These are phyloP conservation scores for Usnea hakonensis DNA, from an alignment of 495 filamentous ascomycete species.

Conservation along the genomic window DNA sequence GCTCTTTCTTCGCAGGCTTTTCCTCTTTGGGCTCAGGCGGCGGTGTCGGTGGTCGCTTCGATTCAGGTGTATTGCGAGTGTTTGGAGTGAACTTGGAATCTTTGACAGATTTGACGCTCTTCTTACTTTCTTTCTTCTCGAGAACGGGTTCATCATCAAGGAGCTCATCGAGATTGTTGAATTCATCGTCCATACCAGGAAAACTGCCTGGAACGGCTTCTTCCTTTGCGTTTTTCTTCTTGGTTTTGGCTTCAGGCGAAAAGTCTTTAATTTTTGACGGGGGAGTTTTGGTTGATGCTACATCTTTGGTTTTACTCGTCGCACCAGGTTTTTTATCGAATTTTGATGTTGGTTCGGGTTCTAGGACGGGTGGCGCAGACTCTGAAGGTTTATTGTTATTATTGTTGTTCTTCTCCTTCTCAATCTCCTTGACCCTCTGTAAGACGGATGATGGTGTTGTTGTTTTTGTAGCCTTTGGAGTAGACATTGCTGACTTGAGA, in stretches of 20 bases:
- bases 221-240: constrained; percentile 29
- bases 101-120: constrained; percentile 25
- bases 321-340: constrained; percentile 15
- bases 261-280: constrained; percentile 22
- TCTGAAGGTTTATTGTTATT: constrained; percentile 24
- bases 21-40: constrained; percentile 42
- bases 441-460: constrained; percentile 38
- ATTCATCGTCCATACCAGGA: constrained; percentile 28
- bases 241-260: constrained; percentile 22
- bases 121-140: constrained; percentile 30
- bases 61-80: constrained; percentile 23
- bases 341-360: constrained; percentile 16
- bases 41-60: constrained; percentile 43
- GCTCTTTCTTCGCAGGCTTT: constrained; percentile 51
- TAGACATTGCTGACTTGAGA: constrained; percentile 35
- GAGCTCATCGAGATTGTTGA: constrained; percentile 19
- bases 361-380: constrained; percentile 18
- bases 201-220: constrained; percentile 40
- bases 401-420: constrained; percentile 35
- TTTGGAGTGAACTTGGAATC: constrained; percentile 19
- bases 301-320: constrained; percentile 22
- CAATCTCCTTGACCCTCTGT: constrained; percentile 42
- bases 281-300: constrained; percentile 15
- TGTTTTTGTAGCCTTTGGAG: constrained; percentile 36
- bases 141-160: constrained; percentile 24